Conservation (phyloP, 1,139 yeast genomes). For the Kurtzmaniella quercitrusa region DNA sequence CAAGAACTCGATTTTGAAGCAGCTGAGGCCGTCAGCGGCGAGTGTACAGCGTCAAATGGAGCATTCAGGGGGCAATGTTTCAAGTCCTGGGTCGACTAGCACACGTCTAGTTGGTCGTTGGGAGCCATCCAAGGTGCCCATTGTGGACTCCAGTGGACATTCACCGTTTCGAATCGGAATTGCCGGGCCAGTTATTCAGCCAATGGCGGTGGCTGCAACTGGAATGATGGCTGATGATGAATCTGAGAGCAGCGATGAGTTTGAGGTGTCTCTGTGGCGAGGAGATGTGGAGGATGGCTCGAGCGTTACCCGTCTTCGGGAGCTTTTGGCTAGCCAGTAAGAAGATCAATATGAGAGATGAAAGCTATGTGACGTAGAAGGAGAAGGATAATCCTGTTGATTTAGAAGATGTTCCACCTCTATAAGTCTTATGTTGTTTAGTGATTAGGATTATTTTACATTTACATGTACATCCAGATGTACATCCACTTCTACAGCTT, state of each 20-base stretch:
- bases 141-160: neutral
- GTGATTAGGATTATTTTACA: too few species aligned
- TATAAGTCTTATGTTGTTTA: too few species aligned
- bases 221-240: slow-evolving; percentile 1
- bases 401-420: too few species aligned
- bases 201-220: neutral
- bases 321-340: neutral
- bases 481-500: too few species aligned
- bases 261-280: slow-evolving; percentile 4
- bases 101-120: neutral
- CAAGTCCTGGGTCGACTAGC: neutral
- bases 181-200: neutral
- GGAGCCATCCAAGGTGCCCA: neutral
- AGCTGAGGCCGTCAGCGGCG: neutral
- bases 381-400: neutral
- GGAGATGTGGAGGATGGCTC: slow-evolving; percentile 2
- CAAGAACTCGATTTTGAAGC: slow-evolving; percentile 36
- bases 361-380: neutral
- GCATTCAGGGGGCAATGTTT: neutral
- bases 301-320: neutral
- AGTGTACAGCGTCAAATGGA: neutral
- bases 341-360: neutral
- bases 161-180: neutral
- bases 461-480: too few species aligned
- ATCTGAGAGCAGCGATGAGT: slow-evolving; percentile 2